These are phyloP conservation scores for Trametes elegans DNA, from an alignment of 768 basidiomycete genomes.

Conservation along the genomic window DNA sequence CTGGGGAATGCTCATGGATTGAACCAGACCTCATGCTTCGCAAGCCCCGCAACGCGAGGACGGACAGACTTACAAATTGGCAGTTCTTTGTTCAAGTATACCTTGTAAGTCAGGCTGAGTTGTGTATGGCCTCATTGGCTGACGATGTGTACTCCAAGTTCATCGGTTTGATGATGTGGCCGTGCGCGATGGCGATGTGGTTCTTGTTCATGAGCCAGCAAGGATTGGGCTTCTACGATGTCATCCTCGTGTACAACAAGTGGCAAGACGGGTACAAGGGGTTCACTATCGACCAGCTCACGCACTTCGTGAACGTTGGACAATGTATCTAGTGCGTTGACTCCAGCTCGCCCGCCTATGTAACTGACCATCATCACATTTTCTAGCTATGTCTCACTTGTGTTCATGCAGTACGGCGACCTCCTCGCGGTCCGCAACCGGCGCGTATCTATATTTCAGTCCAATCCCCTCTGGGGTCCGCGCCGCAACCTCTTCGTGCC, in stretches of 20 bases:
- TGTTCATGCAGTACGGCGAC: constrained; percentile 63
- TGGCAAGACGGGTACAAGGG: constrained; percentile 39
- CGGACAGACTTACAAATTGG: constrained; percentile 53
- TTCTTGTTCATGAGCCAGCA: constrained; percentile 38
- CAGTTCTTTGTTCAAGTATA: constrained; percentile 57
- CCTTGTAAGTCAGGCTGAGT: constrained; percentile 44
- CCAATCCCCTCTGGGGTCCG: constrained; percentile 50
- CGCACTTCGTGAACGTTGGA: constrained; percentile 51
- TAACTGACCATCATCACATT: constrained; percentile 49
- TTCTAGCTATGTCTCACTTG: constrained; percentile 45
- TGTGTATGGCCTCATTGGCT: constrained; percentile 42
- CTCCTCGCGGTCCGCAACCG: constrained; percentile 56
- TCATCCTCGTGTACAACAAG: constrained; percentile 47
- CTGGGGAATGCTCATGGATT: constrained; percentile 31
- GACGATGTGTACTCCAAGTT: constrained; percentile 45
- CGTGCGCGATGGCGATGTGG: constrained; percentile 41
- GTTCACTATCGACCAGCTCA: constrained; percentile 40
- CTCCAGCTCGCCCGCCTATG: not conserved
- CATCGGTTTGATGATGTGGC: constrained; percentile 46
- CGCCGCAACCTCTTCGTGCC: constrained; percentile 41
- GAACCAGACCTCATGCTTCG: constrained; percentile 43
- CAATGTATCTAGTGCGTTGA: constrained; percentile 45
- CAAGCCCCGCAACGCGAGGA: constrained; percentile 54
- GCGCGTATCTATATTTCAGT: constrained; percentile 52
- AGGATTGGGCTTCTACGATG: constrained; percentile 46